phyloP scores from a whole-genome alignment of 441 rosid genomes.

The Euphorbia celastroides region DNA sequence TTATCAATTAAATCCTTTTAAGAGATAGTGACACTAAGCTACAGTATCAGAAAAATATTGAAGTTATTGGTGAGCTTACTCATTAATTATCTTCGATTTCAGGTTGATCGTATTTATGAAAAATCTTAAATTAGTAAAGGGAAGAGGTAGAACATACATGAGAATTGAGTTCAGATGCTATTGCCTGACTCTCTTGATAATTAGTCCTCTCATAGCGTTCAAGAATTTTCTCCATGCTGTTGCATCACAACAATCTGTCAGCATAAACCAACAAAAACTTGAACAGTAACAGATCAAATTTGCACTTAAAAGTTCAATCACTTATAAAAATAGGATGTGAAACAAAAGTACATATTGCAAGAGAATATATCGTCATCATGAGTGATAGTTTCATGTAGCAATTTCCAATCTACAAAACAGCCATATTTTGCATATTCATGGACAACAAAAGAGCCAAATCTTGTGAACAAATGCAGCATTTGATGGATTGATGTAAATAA shows the following conservation, averaged over 20 bases:
- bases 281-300: not conserved
- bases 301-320: not conserved
- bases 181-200: constrained; percentile 64
- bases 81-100: too few relatives aligned
- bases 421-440: not conserved
- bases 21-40: too few relatives aligned
- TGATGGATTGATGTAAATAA: constrained; percentile 1
- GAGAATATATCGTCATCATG: not conserved
- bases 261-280: not conserved
- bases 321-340: not conserved
- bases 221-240: constrained; percentile 94
- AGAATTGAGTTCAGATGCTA: constrained; percentile 42
- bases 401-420: too few relatives aligned
- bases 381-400: not conserved
- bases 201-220: constrained; percentile 89
- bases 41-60: too few relatives aligned
- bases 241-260: constrained; percentile 9
- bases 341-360: not conserved
- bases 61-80: too few relatives aligned
- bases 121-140: not conserved
- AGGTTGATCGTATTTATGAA: too few relatives aligned
- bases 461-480: not conserved
- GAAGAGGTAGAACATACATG: constrained; percentile 28
- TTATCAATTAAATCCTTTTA: too few relatives aligned
- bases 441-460: not conserved